Evolutionary conservation across 1,139 yeast species (phyloP), one percentile per base, ranked within the genome.

Genomic region (Sugiyamaella xylanicola): DNA sequence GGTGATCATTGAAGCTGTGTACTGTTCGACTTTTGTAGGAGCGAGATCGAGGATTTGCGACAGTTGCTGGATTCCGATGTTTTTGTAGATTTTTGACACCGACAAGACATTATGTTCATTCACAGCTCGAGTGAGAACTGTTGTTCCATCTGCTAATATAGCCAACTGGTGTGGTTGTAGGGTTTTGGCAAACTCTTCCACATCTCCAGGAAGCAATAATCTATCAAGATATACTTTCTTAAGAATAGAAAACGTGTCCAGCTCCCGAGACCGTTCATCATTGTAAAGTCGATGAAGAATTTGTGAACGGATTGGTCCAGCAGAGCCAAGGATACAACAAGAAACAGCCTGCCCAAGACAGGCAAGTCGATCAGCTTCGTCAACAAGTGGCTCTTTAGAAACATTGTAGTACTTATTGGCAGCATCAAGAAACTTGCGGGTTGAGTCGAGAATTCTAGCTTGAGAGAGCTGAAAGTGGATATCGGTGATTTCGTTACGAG

Each of bases 91-190:
- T 41, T 63, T 60, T 1, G 74, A 70, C 5, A 72, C 68, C 0
- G 74, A 67, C 42, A 69, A 61, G 17, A 72, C 63, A 54, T 72
- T 72, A 59, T 72, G 75, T 46, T 71, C 74, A 40, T 69, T 65
- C 17, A 72, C 66, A 0, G 75, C 73, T 16, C 69, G 57, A 19
- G 64, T 60, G 7, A 72, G 60, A 1, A 70, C 73, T 0, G 72
- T 68, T 3, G 65, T 63, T 39, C 72, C 74, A 32, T 68, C 71
- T 2, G 67, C 56, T 13, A 67, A 54, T 7, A 54, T 37, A 1
- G 69, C 70, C 49, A 57, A 51, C 42, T 68, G 72, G 48, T 69
- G 72, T 11, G 65, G 63, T n/a, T 59, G 59, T 45, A 70, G 61
- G 21, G 61, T 55, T 40, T 57, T 52, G 7, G 65, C 61, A 46